Evolutionary conservation across 2,329 filamentous ascomycete genomes (phyloP).

Genomic region (Aspergillus puulaauensis): DNA sequence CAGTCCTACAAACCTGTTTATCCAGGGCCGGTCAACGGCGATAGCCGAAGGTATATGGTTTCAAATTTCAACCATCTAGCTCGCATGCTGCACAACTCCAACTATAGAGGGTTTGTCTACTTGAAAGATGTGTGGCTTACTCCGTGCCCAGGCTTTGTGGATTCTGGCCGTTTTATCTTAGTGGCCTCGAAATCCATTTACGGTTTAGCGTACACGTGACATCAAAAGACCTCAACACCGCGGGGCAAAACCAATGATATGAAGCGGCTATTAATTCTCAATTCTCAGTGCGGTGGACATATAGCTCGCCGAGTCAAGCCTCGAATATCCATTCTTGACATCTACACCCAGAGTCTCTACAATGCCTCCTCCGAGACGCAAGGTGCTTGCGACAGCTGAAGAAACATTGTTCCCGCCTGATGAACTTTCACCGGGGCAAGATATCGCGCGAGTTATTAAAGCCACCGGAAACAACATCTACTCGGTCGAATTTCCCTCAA

Average conservation of each 20-base stretch:
- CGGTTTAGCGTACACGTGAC: conserved; percentile 8
- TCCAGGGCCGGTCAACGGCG: not conserved
- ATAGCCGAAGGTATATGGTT: not conserved
- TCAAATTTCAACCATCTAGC: not conserved
- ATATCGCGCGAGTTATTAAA: conserved; percentile 75
- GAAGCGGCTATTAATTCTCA: not conserved
- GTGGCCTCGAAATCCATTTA: not conserved
- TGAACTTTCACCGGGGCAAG: conserved; percentile 51
- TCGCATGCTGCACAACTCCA: not conserved
- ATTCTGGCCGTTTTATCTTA: not conserved
- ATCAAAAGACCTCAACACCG: conserved; percentile 1
- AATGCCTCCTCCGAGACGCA: conserved; percentile 76
- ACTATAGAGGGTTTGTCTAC: not conserved
- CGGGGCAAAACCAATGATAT: not conserved
- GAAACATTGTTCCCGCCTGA: conserved; percentile 64
- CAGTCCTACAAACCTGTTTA: not conserved
- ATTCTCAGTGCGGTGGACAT: not conserved
- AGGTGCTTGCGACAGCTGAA: conserved; percentile 73
- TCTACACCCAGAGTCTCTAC: not conserved
- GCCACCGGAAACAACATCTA: conserved; percentile 90
- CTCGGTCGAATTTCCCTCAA: conserved; percentile 69
- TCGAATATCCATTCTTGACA: not conserved
- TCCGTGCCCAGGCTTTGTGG: not conserved
- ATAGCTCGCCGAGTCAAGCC: not conserved
- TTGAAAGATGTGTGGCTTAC: not conserved